Evolutionary conservation across 768 basidiomycete species (phyloP), one percentile per base, ranked within the genome.

Genomic region (Kwoniella shandongensis): DNA sequence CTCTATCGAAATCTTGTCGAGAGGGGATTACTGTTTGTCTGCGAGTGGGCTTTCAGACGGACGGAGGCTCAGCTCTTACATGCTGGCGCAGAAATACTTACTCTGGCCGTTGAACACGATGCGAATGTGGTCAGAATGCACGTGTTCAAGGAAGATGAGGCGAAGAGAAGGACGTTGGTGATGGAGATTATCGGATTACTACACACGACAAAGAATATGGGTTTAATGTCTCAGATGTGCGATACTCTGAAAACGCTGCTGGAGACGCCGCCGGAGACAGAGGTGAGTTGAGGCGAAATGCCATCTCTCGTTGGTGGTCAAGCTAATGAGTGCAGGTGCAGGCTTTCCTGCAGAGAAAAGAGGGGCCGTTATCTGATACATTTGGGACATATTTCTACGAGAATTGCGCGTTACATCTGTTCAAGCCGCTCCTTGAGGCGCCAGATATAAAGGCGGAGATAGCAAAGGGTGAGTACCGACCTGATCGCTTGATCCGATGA

Each of bases 341-440:
- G 63, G 48, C 61, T 8, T 73, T 64, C 51, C 26, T 60, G 18
- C 60, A 53, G 20, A 70, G 63, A 30, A 73, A 74, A 75, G 92
- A 94, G 62, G 89, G 91, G 51, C 87, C 88, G 5, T 83, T 84
- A 32, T 87, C 86, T 1, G 96, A 98, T 75, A 83, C 85, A 54
- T 99, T 92, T 80, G 80, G 93, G 70, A 88, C 92, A 36, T 90
- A 91, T 74, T 94, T 97, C 77, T 97, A 97, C 79, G 90, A 91
- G 42, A 54, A 64, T 18, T 89, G 87, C 72, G 36, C 44, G 20
- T 78, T 82, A n/a, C 81, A 81, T n/a, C 79, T 99, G 48, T 87
- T 91, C 79, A 84, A 83, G 72, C 93, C 96, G 4, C 78, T 96
- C 40, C 74, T 75, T n/a, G 79, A 89, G 53, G 79, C 96, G 23